phyloP scores from a whole-genome alignment of 2,329 filamentous ascomycete genomes.

The Alternaria novae-zelandiae region DNA sequence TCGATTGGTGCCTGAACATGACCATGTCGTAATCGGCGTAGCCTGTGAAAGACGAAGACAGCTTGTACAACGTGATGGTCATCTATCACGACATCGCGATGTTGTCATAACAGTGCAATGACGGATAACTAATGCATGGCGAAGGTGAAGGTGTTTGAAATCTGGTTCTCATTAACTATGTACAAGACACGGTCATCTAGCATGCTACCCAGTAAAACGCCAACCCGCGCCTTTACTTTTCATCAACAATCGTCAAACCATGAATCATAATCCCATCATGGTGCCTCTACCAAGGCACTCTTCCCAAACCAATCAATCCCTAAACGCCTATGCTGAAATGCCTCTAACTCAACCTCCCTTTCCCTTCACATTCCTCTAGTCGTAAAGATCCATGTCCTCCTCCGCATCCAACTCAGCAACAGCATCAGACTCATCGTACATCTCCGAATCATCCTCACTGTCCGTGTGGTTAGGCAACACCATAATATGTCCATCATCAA shows the following conservation, averaged over 20 bases:
- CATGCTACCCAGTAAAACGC: conserved; percentile 1
- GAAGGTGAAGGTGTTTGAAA: background rate
- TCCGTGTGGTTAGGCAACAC: conserved; percentile 84
- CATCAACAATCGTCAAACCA: conserved; percentile 3
- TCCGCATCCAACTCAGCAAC: conserved; percentile 69
- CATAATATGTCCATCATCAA: conserved; percentile 78
- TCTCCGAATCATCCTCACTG: conserved; percentile 72
- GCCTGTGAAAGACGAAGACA: background rate
- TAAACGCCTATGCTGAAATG: conserved; percentile 19
- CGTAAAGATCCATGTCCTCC: conserved; percentile 68
- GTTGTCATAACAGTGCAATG: background rate
- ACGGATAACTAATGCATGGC: background rate
- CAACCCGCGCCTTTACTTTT: conserved; percentile 1
- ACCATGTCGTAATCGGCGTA: background rate
- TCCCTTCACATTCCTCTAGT: conserved; percentile 54
- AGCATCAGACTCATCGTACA: conserved; percentile 78
- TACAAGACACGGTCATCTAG: conserved; percentile 5
- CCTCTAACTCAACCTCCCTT: background rate
- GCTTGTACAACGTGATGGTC: too few relatives aligned
- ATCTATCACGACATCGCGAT: background rate
- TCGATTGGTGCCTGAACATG: background rate
- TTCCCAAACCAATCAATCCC: background rate
- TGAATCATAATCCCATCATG: conserved; percentile 9
- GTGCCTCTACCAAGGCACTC: conserved; percentile 2
- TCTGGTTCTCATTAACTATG: conserved; percentile 15